Base-by-base conservation (phyloP, 176 grass and related monocot species). In the Dactylis glomerata region DNA sequence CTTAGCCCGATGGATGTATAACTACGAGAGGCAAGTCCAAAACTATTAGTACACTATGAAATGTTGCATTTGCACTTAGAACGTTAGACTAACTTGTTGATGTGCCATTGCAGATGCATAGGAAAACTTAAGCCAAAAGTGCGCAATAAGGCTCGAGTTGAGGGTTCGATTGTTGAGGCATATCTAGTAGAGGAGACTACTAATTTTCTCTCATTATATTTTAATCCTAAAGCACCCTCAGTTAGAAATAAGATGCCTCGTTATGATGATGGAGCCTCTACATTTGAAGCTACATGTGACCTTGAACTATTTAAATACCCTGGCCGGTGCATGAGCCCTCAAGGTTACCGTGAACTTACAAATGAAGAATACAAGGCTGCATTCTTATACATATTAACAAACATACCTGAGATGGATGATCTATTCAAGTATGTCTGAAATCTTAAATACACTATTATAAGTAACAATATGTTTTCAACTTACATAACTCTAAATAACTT, bases 231-330 rank as follows among this genome's bases (percentile, higher is more conserved):
- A 3, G 30, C 15, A 1, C 1, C 2, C 1, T 81, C 10, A 0
- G 1, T 51, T 36, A 81, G 28, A 41, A 81, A 80, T 14, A 49
- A 81, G 20, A n/a, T 33, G 1, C 61, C 62, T 36, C 30, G 61
- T 6, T 81, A 81, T 10, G 78, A 81, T 81, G 30, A 81, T 37
- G 78, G 78, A 24, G 28, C 42, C 1, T 81, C 5, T 10, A 22
- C 58, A 10, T 80, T 79, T 64, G 0, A 61, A 63, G 22, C 40
- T 64, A 5, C 77, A 65, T 65, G 58, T 2, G 13, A 65, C 7
- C 58, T 80, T 46, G 0, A 65, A 1, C 30, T 65, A 2, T 80
- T 65, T 31, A 22, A 65, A 32, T 65, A 1, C 12, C 16, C 77
- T 3, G 27, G 57, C 0, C 0, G 27, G 1, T 80, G 41, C 17